phyloP scores from a whole-genome alignment of 2,329 filamentous ascomycete species.

The Alternaria brassicicola region DNA sequence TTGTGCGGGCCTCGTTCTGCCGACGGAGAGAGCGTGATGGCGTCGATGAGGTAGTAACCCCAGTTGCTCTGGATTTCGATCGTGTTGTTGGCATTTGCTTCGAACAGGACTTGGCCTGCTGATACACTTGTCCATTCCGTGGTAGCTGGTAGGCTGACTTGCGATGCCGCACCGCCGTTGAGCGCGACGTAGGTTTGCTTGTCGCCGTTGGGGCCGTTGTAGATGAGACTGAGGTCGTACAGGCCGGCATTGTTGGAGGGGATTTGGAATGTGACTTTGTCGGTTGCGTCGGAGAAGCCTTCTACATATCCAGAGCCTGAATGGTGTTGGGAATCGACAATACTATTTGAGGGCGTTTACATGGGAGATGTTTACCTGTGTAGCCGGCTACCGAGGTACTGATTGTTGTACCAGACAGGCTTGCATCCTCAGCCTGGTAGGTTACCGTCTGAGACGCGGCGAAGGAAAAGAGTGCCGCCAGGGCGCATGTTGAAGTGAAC shows the following conservation, averaged over 20 bases:
- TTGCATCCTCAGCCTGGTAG: background rate
- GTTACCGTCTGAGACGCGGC: slow-evolving; percentile 21
- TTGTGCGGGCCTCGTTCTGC: slow-evolving; percentile 48
- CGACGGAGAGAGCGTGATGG: slow-evolving; percentile 50
- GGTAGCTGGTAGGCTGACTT: slow-evolving; percentile 52
- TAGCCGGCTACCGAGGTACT: slow-evolving; percentile 1
- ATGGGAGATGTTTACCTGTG: background rate
- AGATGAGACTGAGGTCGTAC: slow-evolving; percentile 55
- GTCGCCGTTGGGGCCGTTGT: slow-evolving; percentile 56
- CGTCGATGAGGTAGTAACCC: slow-evolving; percentile 58
- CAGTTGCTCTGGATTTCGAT: slow-evolving; percentile 57
- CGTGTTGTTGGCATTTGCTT: slow-evolving; percentile 51
- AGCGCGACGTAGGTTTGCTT: slow-evolving; percentile 54
- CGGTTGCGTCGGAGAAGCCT: slow-evolving; percentile 52
- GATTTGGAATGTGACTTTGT: slow-evolving; percentile 55
- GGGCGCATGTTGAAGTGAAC: background rate
- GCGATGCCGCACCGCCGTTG: slow-evolving; percentile 52
- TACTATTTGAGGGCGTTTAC: background rate
- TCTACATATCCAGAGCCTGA: slow-evolving; percentile 56
- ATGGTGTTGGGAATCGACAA: background rate
- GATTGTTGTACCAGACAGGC: background rate
- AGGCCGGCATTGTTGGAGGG: slow-evolving; percentile 45
- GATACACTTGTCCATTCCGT: slow-evolving; percentile 49
- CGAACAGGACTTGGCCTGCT: slow-evolving; percentile 55
- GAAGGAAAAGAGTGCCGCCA: slow-evolving; percentile 5